Evolutionary conservation across 176 grass and related monocot species (phyloP), one percentile per base, ranked within the genome.

Genomic region (Tillandsia leiboldiana): DNA sequence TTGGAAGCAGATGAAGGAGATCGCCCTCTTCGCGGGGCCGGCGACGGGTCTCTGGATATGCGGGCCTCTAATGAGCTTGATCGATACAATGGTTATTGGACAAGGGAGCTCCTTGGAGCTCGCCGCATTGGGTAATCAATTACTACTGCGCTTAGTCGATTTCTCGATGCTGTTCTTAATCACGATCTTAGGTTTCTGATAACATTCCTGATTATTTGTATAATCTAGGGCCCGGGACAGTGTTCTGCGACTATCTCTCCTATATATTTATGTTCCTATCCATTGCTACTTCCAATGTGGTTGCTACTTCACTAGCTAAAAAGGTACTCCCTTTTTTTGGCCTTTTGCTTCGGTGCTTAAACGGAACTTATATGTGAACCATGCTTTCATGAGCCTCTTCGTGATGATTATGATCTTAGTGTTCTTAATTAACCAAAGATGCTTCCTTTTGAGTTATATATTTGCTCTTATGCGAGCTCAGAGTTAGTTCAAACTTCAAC

Each of bases 241-340:
- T 97, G 11, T 90, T 97, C 84, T 97, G 94, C 26, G 94, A 97
- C 63, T 92, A 92, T 63, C 86, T 92, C 1, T 83, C 82, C 74
- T 92, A 97, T 52, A 80, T 92, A 64, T 97, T 97, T 83, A 97
- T 97, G 94, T 97, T 97, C 79, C 86, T 97, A 0, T 89, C 89
- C 0, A 70, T 97, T 48, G 86, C 94, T 8, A 97, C 89, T 66
- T 97, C 94, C 63, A 97, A 97, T 71, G 90, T 97, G 94, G 89
- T 97, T 75, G 94, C 94, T 50, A 97, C 94, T 42, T 87, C 94
- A 12, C 63, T 97, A 58, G 89, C 86, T 59, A 84, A 87, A 80
- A 82, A 97, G 94, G 89, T 97, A 77, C 13, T 29, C n/a, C 13
- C 54, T 48, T 51, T 70, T 58, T 75, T 3, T 26, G 15, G 2